phyloP scores from a whole-genome alignment of 225 moss, liverwort and hornwort species.

The Anthoceros angustus region DNA sequence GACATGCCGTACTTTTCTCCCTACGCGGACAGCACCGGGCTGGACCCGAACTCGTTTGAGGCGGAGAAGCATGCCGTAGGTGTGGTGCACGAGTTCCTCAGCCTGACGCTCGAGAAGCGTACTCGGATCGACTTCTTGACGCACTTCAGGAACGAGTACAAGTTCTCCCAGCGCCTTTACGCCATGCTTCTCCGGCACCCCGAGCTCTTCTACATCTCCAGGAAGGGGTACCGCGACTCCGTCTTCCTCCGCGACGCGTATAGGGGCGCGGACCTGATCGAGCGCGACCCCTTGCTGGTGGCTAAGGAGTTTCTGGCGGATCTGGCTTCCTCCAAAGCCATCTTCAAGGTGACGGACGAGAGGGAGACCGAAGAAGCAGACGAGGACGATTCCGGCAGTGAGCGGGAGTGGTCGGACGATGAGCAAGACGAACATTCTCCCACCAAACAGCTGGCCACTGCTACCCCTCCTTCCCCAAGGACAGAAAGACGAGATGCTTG shows the following conservation, averaged over 20 bases:
- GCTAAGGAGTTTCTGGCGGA: neutral
- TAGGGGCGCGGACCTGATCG: neutral
- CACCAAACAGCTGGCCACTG: no score
- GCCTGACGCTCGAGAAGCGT: neutral
- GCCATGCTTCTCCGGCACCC: neutral
- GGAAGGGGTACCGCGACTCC: neutral
- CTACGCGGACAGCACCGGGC: neutral
- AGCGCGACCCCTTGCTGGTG: neutral
- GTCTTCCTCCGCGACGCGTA: neutral
- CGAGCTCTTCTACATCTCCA: neutral
- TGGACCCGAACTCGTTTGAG: neutral
- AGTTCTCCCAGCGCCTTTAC: neutral
- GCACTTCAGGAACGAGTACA: neutral
- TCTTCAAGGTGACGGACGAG: neutral
- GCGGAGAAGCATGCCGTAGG: neutral
- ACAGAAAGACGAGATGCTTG: no score
- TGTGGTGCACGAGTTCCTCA: conserved; percentile 1
- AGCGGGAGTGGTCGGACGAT: neutral
- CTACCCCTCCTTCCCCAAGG: no score
- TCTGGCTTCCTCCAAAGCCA: neutral
- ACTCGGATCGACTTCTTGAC: neutral
- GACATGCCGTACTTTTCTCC: neutral
- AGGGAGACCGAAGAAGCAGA: neutral
- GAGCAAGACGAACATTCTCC: neutral
- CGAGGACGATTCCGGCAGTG: neutral